phyloP scores from a whole-genome alignment of 2,329 filamentous ascomycete genomes.

The Xylariaceae sp. region DNA sequence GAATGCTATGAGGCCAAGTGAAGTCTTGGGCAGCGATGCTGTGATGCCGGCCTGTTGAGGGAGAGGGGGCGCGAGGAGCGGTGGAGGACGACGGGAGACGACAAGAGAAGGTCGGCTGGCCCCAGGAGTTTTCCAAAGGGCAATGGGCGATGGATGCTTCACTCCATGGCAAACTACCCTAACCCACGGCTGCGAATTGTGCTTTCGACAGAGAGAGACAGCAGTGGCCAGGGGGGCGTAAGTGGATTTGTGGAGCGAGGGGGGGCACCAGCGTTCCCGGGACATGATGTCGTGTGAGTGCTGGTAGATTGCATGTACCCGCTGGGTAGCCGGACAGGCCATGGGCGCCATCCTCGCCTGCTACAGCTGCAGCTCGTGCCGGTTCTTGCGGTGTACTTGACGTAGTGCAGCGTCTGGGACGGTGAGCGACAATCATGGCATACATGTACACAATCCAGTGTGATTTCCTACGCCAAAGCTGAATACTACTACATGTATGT shows the following conservation, averaged over 20 bases:
- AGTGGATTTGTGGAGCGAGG: constrained; percentile 29
- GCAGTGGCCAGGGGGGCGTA: constrained; percentile 25
- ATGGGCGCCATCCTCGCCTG: background rate
- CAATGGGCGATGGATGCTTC: constrained; percentile 16
- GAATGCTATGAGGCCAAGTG: background rate
- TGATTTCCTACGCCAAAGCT: too few relatives aligned
- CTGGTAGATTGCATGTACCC: constrained; percentile 26
- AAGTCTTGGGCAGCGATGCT: background rate
- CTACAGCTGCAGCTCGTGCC: background rate
- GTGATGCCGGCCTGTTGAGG: constrained; percentile 1
- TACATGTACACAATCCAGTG: too few relatives aligned
- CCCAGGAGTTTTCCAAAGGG: constrained; percentile 32
- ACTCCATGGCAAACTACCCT: constrained; percentile 27
- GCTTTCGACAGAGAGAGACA: constrained; percentile 25
- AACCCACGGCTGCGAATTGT: constrained; percentile 25
- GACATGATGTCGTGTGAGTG: constrained; percentile 26
- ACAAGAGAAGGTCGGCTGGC: constrained; percentile 30
- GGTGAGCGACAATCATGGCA: background rate
- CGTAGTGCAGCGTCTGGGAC: background rate
- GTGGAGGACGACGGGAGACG: constrained; percentile 31
- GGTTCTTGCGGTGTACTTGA: too few relatives aligned
- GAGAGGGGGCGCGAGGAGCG: constrained; percentile 24
- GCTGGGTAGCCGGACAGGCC: constrained; percentile 10
- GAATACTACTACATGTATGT: too few relatives aligned
- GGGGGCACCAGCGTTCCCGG: constrained; percentile 28